Evolutionary conservation across 2,329 filamentous ascomycete species (phyloP).

Genomic region (Talaromyces sp.): DNA sequence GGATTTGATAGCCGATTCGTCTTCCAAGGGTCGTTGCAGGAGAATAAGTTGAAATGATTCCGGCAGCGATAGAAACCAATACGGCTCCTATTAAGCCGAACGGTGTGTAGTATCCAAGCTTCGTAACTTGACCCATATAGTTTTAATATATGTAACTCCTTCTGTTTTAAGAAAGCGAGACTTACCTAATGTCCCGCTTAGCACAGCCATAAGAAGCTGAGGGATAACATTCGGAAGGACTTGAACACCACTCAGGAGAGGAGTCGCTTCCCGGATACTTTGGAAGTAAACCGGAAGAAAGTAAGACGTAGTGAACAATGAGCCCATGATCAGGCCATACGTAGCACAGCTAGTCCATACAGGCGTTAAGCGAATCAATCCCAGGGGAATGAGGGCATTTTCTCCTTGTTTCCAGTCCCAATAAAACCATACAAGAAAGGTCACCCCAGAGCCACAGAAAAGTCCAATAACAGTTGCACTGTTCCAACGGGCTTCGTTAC

Average conservation of each 20-base stretch:
- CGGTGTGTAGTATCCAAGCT: background rate
- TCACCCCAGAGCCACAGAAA: constrained; percentile 45
- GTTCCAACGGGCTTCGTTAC: constrained; percentile 40
- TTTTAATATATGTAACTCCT: no score
- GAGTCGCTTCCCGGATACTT: constrained; percentile 31
- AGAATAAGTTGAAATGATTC: background rate
- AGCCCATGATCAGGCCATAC: constrained; percentile 35
- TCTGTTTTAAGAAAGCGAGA: no score
- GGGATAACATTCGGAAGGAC: constrained; percentile 19
- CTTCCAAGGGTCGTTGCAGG: background rate
- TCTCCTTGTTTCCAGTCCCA: constrained; percentile 45
- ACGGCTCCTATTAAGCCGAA: background rate
- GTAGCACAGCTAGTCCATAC: constrained; percentile 36
- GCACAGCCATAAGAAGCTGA: background rate
- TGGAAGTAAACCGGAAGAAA: constrained; percentile 56
- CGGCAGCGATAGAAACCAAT: background rate
- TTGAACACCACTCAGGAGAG: constrained; percentile 27
- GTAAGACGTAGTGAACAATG: constrained; percentile 32
- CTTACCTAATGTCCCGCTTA: constrained; percentile 16
- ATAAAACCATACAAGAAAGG: constrained; percentile 38
- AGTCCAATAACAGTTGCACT: constrained; percentile 46
- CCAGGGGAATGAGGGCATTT: constrained; percentile 9
- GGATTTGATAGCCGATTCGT: background rate
- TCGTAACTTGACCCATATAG: background rate
- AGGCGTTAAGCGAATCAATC: background rate